Conservation (phyloP, 164 flowering plant species). For the Dillenia suffruticosa region DNA sequence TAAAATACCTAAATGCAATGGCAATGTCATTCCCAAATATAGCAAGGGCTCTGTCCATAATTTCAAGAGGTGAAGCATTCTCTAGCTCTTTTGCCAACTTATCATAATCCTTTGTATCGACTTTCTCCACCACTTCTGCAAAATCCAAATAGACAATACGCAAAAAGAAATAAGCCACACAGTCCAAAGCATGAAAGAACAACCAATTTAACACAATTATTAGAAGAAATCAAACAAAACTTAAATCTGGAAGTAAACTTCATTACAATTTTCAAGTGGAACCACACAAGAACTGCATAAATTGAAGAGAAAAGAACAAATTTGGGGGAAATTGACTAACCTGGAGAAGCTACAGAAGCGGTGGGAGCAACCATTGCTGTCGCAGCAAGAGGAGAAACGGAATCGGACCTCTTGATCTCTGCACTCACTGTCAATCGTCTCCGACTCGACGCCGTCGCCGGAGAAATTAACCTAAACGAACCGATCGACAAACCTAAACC, state of each 20-base stretch:
- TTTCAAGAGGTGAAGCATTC: slow-evolving; percentile 84
- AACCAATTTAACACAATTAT: not conserved
- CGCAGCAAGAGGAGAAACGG: slow-evolving; percentile 54
- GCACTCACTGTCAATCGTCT: slow-evolving; percentile 43
- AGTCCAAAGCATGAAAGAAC: too few species aligned
- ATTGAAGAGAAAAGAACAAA: too few species aligned
- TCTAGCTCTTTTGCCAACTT: slow-evolving; percentile 55
- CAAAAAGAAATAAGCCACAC: not conserved
- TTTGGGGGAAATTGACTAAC: too few species aligned
- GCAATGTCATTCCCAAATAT: slow-evolving; percentile 80
- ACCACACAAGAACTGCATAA: too few species aligned
- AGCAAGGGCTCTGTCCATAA: slow-evolving; percentile 78
- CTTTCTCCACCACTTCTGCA: slow-evolving; percentile 41
- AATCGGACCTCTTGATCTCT: slow-evolving; percentile 48
- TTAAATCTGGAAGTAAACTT: too few species aligned
- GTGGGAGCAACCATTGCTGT: slow-evolving; percentile 32
- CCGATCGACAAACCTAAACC: slow-evolving; percentile 35
- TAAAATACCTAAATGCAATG: slow-evolving; percentile 83
- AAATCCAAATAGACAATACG: not conserved
- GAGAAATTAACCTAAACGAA: slow-evolving; percentile 26
- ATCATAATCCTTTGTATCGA: slow-evolving; percentile 43
- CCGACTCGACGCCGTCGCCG: slow-evolving; percentile 19
- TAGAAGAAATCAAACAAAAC: slow-evolving; percentile 30
- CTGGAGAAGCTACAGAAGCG: too few species aligned
- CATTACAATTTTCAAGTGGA: too few species aligned